Evolutionary conservation across 192 early-diverging fungal genomes (phyloP), one percentile per base, ranked within the genome.

Genomic region (Cetraspora pellucida): DNA sequence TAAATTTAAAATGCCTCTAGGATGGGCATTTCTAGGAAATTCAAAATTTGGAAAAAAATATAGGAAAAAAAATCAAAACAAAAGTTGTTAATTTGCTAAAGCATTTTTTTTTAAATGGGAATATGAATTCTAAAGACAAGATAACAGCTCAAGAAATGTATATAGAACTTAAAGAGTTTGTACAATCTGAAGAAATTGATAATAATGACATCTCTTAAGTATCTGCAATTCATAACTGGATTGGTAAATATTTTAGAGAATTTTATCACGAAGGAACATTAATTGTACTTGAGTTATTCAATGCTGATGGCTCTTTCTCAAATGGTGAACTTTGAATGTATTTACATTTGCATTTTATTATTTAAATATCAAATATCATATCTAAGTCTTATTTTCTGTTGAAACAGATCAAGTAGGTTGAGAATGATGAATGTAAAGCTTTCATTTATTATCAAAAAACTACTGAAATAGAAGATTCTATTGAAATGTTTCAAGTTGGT

Each of bases 51-150:
- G 61, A 37, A 8, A 16, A 31, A 64, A 64, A 10, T 0, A 60
- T 5, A 19, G 31, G 61, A 31, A 64, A 64, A 28, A 64, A 16
- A 64, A 64, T 64, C 14, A 64, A 4, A n/a, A 31, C 11, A 4
- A 37, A 64, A 17, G 8, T 64, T 8, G 30, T 30, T 30, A 37
- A 13, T 37, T 37, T 64, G 17, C 30, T 64, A 37, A 17, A 64
- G 19, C 61, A 19, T 0, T 43, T 64, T 64, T 61, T 64, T 64
- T 19, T 64, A 16, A 64, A 64, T 64, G 30, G 31, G 16, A 64
- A 64, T 60, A 25, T 28, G 0, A 64, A 64, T n/a, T 16, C 3
- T 7, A 4, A 43, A 64, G 17, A 64, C 30, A 64, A 64, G 30
- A 23, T 64, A 0, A 43, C 9, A 27, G 25, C 25, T 27, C 25